Evolutionary conservation across 1,284 basidiomycete species (phyloP).

Genomic region (Somion occarium): DNA sequence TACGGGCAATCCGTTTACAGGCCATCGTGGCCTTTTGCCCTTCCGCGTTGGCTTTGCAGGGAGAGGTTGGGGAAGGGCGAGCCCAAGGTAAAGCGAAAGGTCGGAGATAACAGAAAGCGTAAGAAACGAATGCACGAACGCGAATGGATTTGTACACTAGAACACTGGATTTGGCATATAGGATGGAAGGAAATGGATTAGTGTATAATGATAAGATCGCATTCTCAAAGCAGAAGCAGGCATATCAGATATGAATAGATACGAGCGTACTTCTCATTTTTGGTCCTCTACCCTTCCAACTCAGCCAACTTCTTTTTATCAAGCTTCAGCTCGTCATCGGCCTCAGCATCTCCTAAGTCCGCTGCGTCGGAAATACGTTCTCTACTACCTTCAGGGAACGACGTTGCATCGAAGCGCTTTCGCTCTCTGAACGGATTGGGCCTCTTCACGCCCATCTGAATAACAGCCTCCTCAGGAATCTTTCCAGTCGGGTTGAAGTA

Average conservation of each 20-base stretch:
- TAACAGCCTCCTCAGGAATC: conserved; percentile 66
- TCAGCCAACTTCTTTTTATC: conserved; percentile 60
- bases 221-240: background rate
- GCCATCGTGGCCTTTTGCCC: conserved; percentile 9
- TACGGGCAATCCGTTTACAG: background rate
- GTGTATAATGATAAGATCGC: background rate
- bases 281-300: conserved; percentile 65
- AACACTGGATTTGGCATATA: too few relatives aligned
- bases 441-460: conserved; percentile 56
- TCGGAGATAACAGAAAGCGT: background rate
- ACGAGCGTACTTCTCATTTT: too few relatives aligned
- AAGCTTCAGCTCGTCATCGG: conserved; percentile 55
- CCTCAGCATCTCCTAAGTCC: conserved; percentile 41
- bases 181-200: background rate
- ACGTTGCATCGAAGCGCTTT: conserved; percentile 59
- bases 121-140: too few relatives aligned
- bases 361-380: conserved; percentile 26
- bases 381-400: conserved; percentile 32
- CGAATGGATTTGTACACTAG: too few relatives aligned
- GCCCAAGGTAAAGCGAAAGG: background rate
- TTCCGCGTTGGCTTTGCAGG: conserved; percentile 19
- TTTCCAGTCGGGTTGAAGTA: conserved; percentile 70
- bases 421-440: conserved; percentile 63
- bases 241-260: too few relatives aligned
- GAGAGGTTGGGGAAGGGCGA: conserved; percentile 4